Percentiles rank a stretch among this genome's conserved stretches.
Conservation (phyloP, 2,329 filamentous ascomycete genomes). For the Colletotrichum sp. region DNA sequence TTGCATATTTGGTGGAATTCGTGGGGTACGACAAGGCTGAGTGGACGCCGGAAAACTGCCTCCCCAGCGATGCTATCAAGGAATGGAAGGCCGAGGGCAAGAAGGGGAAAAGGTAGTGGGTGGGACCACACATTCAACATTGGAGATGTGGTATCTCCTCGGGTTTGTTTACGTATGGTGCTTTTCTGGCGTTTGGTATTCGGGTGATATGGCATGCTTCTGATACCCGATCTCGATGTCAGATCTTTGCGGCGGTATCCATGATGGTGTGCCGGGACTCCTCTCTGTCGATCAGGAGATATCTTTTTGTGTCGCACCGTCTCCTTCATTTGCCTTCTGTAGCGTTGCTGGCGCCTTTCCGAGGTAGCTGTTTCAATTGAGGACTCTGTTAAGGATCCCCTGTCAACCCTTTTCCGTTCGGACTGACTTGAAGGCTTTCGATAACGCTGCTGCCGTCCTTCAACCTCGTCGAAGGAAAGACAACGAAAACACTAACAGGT, state of each 20-base stretch:
- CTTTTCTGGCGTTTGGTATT: background rate
- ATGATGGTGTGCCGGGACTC: background rate
- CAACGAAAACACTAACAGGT: background rate
- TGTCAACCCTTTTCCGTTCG: background rate
- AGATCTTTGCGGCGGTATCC: background rate
- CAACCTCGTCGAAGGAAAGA: background rate
- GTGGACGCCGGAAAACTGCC: background rate
- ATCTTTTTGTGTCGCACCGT: background rate
- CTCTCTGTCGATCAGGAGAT: background rate
- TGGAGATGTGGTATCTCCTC: background rate
- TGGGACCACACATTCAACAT: background rate
- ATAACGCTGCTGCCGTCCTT: background rate
- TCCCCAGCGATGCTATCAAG: background rate
- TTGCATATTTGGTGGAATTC: background rate
- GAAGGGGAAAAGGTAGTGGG: background rate
- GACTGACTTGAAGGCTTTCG: background rate
- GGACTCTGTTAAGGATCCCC: background rate
- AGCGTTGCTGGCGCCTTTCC: background rate
- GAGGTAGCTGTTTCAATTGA: background rate
- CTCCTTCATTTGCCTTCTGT: background rate
- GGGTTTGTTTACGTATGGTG: background rate
- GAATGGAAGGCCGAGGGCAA: background rate
- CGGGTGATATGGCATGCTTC: background rate
- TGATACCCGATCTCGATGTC: background rate
- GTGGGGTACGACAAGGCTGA: background rate